Conservation (phyloP, 331 rosid species). For the Saraca asoca region DNA sequence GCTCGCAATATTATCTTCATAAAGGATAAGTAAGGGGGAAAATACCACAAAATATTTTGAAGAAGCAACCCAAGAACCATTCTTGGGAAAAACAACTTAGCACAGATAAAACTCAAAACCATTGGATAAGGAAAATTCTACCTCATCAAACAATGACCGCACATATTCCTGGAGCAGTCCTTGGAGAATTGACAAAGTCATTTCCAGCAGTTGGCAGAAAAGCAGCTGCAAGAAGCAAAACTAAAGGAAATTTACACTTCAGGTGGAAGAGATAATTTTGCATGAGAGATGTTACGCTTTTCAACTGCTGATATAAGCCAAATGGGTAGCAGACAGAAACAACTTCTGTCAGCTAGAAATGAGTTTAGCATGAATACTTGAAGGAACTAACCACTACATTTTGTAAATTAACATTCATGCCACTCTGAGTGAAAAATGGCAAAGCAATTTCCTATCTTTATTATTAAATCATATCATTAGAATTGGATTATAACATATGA, state of each 20-base stretch:
- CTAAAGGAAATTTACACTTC: conserved; percentile 5
- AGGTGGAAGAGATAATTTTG: conserved; percentile 25
- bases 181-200: conserved; percentile 60
- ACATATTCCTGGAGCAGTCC: conserved; percentile 55
- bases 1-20: neutral
- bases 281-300: conserved; percentile 16
- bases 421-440: conserved; percentile 33
- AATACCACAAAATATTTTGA: neutral
- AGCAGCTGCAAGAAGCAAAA: conserved; percentile 25
- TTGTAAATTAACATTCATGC: conserved; percentile 38
- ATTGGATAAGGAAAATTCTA: conserved; percentile 12
- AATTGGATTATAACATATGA: neutral
- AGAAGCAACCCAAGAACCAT: conserved; percentile 5
- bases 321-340: conserved; percentile 33
- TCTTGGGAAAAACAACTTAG: conserved; percentile 11
- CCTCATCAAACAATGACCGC: conserved; percentile 56
- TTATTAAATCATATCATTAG: neutral
- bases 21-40: conserved; percentile 12
- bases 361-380: conserved; percentile 38
- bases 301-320: neutral
- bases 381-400: conserved; percentile 31
- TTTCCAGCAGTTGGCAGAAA: conserved; percentile 30
- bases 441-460: conserved; percentile 26
- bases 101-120: conserved; percentile 8
- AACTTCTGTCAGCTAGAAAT: conserved; percentile 33